Percentiles rank a stretch among this genome's conserved stretches.
Conservation (phyloP, 257 asterid species). For the Solanum gandarillasii region DNA sequence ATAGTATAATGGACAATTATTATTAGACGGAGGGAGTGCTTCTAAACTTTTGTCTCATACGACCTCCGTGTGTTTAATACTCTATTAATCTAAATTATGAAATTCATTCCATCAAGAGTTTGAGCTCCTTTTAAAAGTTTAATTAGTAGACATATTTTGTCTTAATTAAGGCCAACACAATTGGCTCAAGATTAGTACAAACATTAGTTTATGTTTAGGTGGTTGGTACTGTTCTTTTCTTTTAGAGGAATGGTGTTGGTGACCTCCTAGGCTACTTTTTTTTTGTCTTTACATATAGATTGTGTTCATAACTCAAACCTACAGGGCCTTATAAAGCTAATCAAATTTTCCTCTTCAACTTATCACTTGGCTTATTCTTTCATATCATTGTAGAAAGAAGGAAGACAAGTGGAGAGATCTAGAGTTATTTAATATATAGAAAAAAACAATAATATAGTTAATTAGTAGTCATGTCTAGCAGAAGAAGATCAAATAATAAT, state of each 20-base stretch:
- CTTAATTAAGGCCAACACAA: conserved; percentile 4
- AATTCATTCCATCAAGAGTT: neutral
- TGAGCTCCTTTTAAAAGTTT: neutral
- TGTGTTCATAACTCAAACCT: neutral
- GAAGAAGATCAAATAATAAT: conserved; percentile 17
- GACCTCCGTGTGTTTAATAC: neutral
- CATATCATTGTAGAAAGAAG: neutral
- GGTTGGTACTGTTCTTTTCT: conserved; percentile 8
- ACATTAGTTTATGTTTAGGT: conserved; percentile 5
- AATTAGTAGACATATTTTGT: neutral
- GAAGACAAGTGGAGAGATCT: neutral
- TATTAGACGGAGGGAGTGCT: too few species aligned
- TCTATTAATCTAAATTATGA: conserved; percentile 9
- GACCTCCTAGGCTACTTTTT: neutral
- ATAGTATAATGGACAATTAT: too few species aligned
- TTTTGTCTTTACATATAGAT: neutral
- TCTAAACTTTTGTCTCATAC: too few species aligned
- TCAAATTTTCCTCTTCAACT: conserved; percentile 2
- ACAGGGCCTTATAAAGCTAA: neutral
- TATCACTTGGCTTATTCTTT: conserved; percentile 4
- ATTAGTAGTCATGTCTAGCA: conserved; percentile 31
- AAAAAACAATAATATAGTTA: neutral
- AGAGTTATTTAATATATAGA: neutral
- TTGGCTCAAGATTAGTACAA: conserved; percentile 24
- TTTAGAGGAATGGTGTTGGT: neutral